These are phyloP conservation scores for Boletus smithii DNA, from an alignment of 1,284 basidiomycete genomes.

Conservation along the genomic window DNA sequence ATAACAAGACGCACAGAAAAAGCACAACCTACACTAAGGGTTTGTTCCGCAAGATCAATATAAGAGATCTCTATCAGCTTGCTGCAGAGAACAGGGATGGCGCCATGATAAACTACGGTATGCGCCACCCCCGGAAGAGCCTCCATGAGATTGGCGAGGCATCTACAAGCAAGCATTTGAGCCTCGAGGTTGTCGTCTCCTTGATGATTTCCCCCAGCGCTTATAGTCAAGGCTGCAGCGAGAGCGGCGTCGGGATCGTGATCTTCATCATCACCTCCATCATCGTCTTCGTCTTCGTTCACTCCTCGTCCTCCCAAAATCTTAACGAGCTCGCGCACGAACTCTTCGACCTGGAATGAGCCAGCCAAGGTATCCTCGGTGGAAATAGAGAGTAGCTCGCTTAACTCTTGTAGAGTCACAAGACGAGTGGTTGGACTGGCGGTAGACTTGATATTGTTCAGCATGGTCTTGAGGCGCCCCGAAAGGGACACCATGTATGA, in stretches of 20 bases:
- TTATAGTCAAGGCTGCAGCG: slow-evolving; percentile 79
- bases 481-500: slow-evolving; percentile 88
- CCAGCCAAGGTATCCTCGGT: slow-evolving; percentile 96
- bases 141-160: slow-evolving; percentile 95
- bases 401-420: slow-evolving; percentile 90
- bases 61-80: slow-evolving; percentile 94
- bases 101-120: slow-evolving; percentile 92
- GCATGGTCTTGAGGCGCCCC: slow-evolving; percentile 84
- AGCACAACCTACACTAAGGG: slow-evolving; percentile 75
- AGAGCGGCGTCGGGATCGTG: slow-evolving; percentile 82
- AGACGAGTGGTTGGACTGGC: slow-evolving; percentile 81
- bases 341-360: slow-evolving; percentile 90
- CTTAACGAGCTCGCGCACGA: slow-evolving; percentile 89
- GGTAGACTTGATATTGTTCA: slow-evolving; percentile 83
- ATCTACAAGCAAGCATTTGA: slow-evolving; percentile 90
- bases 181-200: slow-evolving; percentile 87
- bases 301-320: slow-evolving; percentile 84
- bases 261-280: slow-evolving; percentile 55
- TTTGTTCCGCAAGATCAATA: slow-evolving; percentile 95
- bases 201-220: slow-evolving; percentile 60
- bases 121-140: slow-evolving; percentile 92
- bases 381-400: slow-evolving; percentile 92
- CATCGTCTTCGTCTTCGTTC: slow-evolving; percentile 66
- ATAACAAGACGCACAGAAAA: slow-evolving; percentile 8
- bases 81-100: slow-evolving; percentile 91